These are phyloP conservation scores for Trichosanthes cucumerina DNA, from an alignment of 306 rosid genomes.

Conservation along the genomic window DNA sequence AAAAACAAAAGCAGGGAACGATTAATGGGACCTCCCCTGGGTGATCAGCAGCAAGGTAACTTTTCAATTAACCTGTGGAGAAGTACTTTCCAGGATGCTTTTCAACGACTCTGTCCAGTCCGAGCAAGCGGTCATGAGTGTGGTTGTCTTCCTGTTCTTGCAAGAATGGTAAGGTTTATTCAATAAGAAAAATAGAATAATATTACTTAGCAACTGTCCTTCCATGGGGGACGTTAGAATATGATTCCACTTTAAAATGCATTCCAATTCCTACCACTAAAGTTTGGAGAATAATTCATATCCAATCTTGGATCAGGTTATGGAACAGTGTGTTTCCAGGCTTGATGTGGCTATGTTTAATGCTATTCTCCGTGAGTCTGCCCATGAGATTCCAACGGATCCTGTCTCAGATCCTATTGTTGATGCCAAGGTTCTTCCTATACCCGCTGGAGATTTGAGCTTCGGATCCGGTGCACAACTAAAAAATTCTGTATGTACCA, in stretches of 20 bases:
- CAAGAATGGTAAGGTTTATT: constrained; percentile 52
- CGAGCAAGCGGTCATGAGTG: constrained; percentile 93
- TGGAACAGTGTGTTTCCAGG: constrained; percentile 80
- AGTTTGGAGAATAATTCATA: constrained; percentile 6
- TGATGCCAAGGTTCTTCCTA: constrained; percentile 86
- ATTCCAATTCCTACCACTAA: neutral
- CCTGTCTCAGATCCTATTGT: constrained; percentile 92
- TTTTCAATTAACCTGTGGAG: constrained; percentile 74
- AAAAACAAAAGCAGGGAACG: constrained; percentile 35
- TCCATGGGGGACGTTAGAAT: neutral
- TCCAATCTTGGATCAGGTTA: constrained; percentile 48
- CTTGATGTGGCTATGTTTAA: constrained; percentile 94
- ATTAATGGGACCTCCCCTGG: constrained; percentile 65
- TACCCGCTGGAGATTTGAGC: constrained; percentile 93
- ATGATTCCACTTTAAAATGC: neutral
- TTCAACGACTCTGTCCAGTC: constrained; percentile 86
- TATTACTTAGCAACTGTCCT: neutral
- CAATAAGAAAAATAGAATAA: neutral
- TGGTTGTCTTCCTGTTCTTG: constrained; percentile 86
- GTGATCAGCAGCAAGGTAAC: constrained; percentile 83
- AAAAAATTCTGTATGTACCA: constrained; percentile 63
- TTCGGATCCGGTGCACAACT: constrained; percentile 98
- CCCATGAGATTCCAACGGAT: constrained; percentile 88
- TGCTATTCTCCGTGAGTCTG: constrained; percentile 94
- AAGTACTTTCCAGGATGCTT: constrained; percentile 82